These are phyloP conservation scores for Zostera marina DNA, from an alignment of 116 monocot genomes.

Conservation along the genomic window DNA sequence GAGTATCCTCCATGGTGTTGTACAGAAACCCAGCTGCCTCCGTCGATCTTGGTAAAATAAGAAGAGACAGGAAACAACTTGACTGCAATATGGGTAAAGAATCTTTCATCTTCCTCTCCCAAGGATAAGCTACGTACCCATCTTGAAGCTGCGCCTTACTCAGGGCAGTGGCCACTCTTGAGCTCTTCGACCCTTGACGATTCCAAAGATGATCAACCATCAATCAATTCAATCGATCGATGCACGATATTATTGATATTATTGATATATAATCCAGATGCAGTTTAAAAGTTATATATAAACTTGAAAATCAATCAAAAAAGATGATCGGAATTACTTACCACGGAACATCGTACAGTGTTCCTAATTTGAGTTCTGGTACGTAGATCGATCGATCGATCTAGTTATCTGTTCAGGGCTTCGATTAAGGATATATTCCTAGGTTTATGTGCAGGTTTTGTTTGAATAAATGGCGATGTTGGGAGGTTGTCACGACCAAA, in stretches of 20 bases:
- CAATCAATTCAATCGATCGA: not conserved
- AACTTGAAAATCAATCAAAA: not conserved
- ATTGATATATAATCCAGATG: too few relatives aligned
- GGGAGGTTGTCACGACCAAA: too few relatives aligned
- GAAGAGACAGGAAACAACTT: slow-evolving; percentile 54
- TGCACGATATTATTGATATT: too few relatives aligned
- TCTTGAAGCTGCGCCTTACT: slow-evolving; percentile 52
- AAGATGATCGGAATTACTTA: not conserved
- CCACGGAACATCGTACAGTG: not conserved
- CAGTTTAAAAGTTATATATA: too few relatives aligned
- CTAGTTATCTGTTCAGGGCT: too few relatives aligned
- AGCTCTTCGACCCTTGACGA: slow-evolving; percentile 27
- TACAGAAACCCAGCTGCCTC: slow-evolving; percentile 26
- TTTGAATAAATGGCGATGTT: too few relatives aligned
- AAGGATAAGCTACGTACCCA: slow-evolving; percentile 51
- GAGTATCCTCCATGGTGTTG: slow-evolving; percentile 61
- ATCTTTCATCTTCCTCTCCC: slow-evolving; percentile 79
- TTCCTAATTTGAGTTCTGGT: not conserved
- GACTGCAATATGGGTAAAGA: slow-evolving; percentile 26
- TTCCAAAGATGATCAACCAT: not conserved
- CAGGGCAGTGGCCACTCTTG: slow-evolving; percentile 41
- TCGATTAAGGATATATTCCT: too few relatives aligned
- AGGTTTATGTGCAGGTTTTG: too few relatives aligned
- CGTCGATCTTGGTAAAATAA: slow-evolving; percentile 43
- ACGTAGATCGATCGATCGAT: too few relatives aligned